phyloP scores from a whole-genome alignment of 2,329 filamentous ascomycete genomes.

The Tolypocladium ovalisporum region DNA sequence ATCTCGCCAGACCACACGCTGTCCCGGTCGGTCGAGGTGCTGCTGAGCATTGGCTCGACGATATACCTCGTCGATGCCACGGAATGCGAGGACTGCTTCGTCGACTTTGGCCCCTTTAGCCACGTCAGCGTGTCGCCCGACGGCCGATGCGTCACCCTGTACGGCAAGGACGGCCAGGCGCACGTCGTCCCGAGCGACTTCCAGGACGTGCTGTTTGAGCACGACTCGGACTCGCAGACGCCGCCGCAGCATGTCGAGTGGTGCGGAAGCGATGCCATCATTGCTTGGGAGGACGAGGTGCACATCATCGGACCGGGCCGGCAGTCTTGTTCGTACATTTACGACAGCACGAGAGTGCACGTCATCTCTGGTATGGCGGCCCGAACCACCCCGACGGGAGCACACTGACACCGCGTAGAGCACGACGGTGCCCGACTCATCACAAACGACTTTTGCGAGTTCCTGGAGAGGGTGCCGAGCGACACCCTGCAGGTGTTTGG shows the following conservation, averaged over 20 bases:
- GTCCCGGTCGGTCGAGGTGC: slow-evolving; percentile 84
- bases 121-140: slow-evolving; percentile 88
- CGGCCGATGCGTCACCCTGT: slow-evolving; percentile 78
- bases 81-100: slow-evolving; percentile 81
- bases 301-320: slow-evolving; percentile 84
- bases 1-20: slow-evolving; percentile 82
- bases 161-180: slow-evolving; percentile 72
- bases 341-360: slow-evolving; percentile 82
- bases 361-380: slow-evolving; percentile 59
- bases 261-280: slow-evolving; percentile 91
- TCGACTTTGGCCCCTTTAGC: slow-evolving; percentile 86
- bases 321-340: slow-evolving; percentile 67
- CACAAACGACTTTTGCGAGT: slow-evolving; percentile 92
- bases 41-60: slow-evolving; percentile 75
- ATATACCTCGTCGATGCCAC: slow-evolving; percentile 79
- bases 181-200: slow-evolving; percentile 96
- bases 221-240: slow-evolving; percentile 78
- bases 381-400: neutral
- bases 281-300: slow-evolving; percentile 97
- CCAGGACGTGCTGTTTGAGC: slow-evolving; percentile 82
- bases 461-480: slow-evolving; percentile 84
- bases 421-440: slow-evolving; percentile 81
- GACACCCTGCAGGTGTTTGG: slow-evolving; percentile 84
- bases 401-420: slow-evolving; percentile 25
- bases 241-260: slow-evolving; percentile 82